Evolutionary conservation across 306 rosid genomes (phyloP), one percentile per base, ranked within the genome.

Genomic region (Albizia julibrissin): DNA sequence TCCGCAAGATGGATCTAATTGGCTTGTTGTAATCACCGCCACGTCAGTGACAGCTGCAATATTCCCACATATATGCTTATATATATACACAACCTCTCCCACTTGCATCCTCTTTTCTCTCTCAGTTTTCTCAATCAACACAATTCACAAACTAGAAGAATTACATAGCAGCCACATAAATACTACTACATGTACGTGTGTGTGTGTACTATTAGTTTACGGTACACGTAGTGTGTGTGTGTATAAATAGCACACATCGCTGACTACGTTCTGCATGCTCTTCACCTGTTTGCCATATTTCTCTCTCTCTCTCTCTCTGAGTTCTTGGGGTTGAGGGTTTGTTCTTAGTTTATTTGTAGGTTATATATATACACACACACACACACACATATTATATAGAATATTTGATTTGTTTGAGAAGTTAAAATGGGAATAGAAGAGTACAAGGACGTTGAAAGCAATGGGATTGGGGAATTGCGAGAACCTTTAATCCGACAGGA

Each of bases 341-440:
- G 0, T 75, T 37, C 29, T 40, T 61, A 24, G 3, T 26, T 40
- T 31, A 6, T 80, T 43, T 34, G 47, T 39, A 70, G 52, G 50
- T 37, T 37, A 37, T 37, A 37, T 37, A 37, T 34, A 34, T 10
- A 43, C n/a, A n/a, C n/a, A n/a, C n/a, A n/a, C n/a, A n/a, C n/a
- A n/a, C n/a, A n/a, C n/a, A n/a, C n/a, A n/a, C n/a, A n/a, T n/a
- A n/a, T n/a, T 26, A 49, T 79, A 52, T 16, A 52, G 19, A 61
- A n/a, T n/a, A 10, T 61, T 22, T 24, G 29, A 13, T 76, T 68
- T 39, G 31, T 33, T 66, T n/a, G 40, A 69, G 68, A 40, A 69
- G 40, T 42, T 42, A 74, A 50, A 70, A 93, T 93, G 97, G 68
- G 81, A 64, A 91, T 84, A 65, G 95, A 84, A 83, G 82, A 82